These are phyloP conservation scores for Tetrapisispora taiwanensis DNA, from an alignment of 805 yeast genomes.

Conservation along the genomic window DNA sequence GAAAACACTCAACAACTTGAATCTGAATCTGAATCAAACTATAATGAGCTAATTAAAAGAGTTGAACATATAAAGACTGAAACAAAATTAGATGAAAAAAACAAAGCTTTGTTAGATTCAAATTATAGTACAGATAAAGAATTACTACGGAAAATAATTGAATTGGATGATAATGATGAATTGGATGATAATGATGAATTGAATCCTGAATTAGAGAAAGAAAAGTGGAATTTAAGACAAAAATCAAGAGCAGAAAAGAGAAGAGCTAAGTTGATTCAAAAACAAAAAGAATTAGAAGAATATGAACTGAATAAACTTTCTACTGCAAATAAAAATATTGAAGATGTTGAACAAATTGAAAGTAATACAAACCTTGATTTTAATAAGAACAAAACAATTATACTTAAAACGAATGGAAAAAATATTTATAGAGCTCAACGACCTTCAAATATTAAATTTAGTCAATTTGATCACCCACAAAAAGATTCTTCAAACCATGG, in stretches of 20 bases:
- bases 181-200: constrained; percentile 17
- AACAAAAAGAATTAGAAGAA: constrained; percentile 22
- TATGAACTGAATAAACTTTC: constrained; percentile 15
- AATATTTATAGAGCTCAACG: constrained; percentile 6
- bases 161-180: constrained; percentile 22
- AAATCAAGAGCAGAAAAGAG: constrained; percentile 11
- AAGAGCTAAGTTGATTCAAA: constrained; percentile 15
- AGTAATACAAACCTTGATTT: background rate
- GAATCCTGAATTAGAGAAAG: constrained; percentile 17
- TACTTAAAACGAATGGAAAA: background rate
- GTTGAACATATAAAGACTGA: constrained; percentile 10
- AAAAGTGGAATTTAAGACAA: constrained; percentile 19
- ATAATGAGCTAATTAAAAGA: constrained; percentile 7
- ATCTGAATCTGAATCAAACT: background rate
- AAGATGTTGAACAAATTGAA: background rate
- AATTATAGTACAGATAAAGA: constrained; percentile 22
- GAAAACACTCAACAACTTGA: background rate
- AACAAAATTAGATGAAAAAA: constrained; percentile 6
- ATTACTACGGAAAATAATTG: constrained; percentile 12
- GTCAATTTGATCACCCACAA: background rate
- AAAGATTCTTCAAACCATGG: background rate
- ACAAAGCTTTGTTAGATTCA: constrained; percentile 5
- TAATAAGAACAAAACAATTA: background rate
- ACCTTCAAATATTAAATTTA: constrained; percentile 5
- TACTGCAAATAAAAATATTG: background rate